Conservation (phyloP, 2,329 filamentous ascomycete genomes). For the Aspergillus sp. region DNA sequence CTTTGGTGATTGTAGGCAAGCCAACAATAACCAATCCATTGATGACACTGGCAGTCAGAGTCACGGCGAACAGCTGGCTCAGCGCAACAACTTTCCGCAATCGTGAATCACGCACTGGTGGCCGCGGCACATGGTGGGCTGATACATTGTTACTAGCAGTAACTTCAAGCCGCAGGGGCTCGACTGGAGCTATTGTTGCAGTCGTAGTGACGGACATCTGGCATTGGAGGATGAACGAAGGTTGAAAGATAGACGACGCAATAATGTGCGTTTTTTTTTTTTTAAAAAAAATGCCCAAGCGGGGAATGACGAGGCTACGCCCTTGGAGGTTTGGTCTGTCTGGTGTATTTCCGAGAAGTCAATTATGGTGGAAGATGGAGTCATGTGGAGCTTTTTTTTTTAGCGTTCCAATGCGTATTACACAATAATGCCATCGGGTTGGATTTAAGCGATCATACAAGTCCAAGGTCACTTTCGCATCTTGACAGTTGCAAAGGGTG, state of each 20-base stretch:
- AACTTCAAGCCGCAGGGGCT: not conserved
- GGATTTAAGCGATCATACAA: not conserved
- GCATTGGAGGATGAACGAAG: not conserved
- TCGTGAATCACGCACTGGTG: not conserved
- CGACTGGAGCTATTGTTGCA: not conserved
- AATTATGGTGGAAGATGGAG: no score
- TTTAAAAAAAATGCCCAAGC: not conserved
- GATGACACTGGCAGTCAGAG: slow-evolving; percentile 32
- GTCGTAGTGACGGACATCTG: not conserved
- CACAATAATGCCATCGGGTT: no score
- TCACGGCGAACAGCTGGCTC: slow-evolving; percentile 26
- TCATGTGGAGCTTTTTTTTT: no score
- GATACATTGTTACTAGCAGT: not conserved
- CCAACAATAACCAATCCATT: slow-evolving; percentile 50
- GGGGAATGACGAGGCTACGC: not conserved
- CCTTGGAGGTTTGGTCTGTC: no score
- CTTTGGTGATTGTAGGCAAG: slow-evolving; percentile 47
- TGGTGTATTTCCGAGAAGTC: no score
- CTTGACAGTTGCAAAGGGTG: not conserved
- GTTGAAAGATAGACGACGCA: not conserved
- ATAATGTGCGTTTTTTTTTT: not conserved
- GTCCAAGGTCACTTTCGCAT: not conserved
- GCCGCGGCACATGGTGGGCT: not conserved
- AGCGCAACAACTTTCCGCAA: slow-evolving; percentile 20
- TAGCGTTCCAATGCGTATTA: no score